Percentiles rank a stretch among this genome's conserved stretches.
These are phyloP conservation scores for Talaromyces trachyspermus DNA, from an alignment of 495 filamentous ascomycete species.

Conservation along the genomic window DNA sequence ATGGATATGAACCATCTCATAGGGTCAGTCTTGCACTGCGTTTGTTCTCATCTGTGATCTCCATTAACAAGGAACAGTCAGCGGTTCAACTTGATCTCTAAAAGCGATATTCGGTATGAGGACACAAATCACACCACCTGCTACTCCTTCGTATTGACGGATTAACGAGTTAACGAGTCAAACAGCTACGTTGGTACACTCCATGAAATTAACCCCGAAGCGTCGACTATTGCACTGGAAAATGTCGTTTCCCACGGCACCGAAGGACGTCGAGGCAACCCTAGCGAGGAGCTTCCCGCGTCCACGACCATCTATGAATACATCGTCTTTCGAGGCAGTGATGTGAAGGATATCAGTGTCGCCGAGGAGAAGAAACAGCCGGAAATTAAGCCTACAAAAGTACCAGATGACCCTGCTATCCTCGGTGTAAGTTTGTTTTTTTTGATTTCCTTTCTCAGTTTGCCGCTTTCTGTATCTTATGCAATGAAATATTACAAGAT, in stretches of 20 bases:
- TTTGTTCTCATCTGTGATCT: slow-evolving; percentile 31
- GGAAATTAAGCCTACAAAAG: slow-evolving; percentile 54
- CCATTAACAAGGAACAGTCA: slow-evolving; percentile 44
- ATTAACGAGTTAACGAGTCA: too few species aligned
- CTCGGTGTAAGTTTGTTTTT: slow-evolving; percentile 70
- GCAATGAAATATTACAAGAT: slow-evolving; percentile 93
- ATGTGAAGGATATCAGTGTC: slow-evolving; percentile 95
- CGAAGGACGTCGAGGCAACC: slow-evolving; percentile 74
- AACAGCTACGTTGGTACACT: slow-evolving; percentile 95
- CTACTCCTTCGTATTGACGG: too few species aligned
- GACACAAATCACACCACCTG: too few species aligned
- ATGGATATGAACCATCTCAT: slow-evolving; percentile 51
- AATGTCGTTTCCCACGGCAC: slow-evolving; percentile 90
- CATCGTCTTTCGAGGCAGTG: slow-evolving; percentile 96
- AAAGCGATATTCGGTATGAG: slow-evolving; percentile 93
- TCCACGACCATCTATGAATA: slow-evolving; percentile 91
- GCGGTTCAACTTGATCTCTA: slow-evolving; percentile 72
- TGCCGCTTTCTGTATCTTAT: slow-evolving; percentile 16
- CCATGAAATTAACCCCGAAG: slow-evolving; percentile 96
- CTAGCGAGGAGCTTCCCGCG: slow-evolving; percentile 69
- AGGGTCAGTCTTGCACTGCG: slow-evolving; percentile 36
- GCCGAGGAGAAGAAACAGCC: slow-evolving; percentile 74
- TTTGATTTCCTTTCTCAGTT: slow-evolving; percentile 4
- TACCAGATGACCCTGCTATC: slow-evolving; percentile 95
- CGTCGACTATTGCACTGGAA: slow-evolving; percentile 91